Evolutionary conservation across 106 monocot species (phyloP), one percentile per base, ranked within the genome.

Genomic region (Acorus gramineus): DNA sequence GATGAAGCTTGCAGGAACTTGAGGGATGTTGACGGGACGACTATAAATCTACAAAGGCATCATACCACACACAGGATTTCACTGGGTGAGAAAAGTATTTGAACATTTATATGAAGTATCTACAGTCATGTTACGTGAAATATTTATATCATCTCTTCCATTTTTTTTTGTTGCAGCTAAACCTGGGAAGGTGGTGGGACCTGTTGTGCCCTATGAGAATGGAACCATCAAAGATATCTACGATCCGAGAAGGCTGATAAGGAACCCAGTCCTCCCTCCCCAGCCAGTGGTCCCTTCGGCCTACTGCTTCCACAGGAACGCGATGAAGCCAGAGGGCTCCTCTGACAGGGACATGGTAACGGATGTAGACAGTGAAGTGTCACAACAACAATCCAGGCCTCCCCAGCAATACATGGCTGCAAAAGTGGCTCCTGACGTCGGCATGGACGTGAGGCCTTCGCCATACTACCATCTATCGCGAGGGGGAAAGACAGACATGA

Each of bases 121-220:
- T 28, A 1, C 28, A 28, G 28, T 28, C 28, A 28, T 28, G 28
- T 28, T 28, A 28, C 28, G 28, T 28, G 28, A 28, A 28, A 28
- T 28, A 28, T 28, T 28, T 28, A 28, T 28, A 50, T 11, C 28
- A 28, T 28, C 28, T 28, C 28, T 28, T 28, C 28, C 28, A 47
- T 43, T 11, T 8, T 54, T 47, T 60, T 44, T 50, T n/a, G 45
- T 66, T 74, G 50, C 86, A 84, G 90, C 85, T 61, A 87, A 75
- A 61, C 82, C 80, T 3, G 90, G 90, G 42, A 95, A 82, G 72
- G 75, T 71, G 44, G 72, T 82, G 42, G 89, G 94, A 9, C 81
- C 89, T 42, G 84, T 87, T 42, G 59, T 84, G 53, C 77, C 82
- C 4, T 83, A 77, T 50, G 90, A 96, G 48, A 85, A 77, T 62